These are phyloP conservation scores for Fragaria vesca DNA, from an alignment of 306 rosid species.

Conservation along the genomic window DNA sequence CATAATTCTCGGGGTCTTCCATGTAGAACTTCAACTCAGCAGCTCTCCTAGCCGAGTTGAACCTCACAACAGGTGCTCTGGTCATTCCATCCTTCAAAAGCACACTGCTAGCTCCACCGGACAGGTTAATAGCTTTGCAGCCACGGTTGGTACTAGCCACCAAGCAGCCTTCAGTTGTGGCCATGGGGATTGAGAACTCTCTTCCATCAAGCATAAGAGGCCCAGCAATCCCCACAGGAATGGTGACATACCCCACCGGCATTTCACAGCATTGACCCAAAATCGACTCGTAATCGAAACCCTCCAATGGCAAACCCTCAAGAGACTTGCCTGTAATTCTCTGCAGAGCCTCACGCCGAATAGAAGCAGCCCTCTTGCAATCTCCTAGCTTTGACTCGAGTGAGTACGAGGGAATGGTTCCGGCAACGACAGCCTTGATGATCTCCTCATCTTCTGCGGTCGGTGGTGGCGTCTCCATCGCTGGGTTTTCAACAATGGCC, in stretches of 20 bases:
- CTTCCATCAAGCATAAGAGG: conserved; percentile 70
- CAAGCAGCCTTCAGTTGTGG: conserved; percentile 85
- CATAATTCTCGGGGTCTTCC: conserved; percentile 65
- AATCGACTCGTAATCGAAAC: conserved; percentile 70
- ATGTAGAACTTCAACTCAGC: conserved; percentile 66
- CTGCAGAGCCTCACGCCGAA: conserved; percentile 68
- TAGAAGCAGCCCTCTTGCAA: conserved; percentile 59
- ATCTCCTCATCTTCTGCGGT: conserved; percentile 56
- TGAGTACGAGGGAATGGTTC: conserved; percentile 60
- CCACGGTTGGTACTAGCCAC: conserved; percentile 91
- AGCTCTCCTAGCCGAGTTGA: conserved; percentile 60
- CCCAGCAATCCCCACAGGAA: conserved; percentile 92
- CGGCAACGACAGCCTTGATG: conserved; percentile 51
- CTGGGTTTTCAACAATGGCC: conserved; percentile 13
- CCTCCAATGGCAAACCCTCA: conserved; percentile 58
- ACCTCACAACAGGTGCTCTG: conserved; percentile 87
- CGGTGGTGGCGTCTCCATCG: neutral
- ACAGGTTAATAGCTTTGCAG: conserved; percentile 71
- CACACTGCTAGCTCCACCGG: conserved; percentile 70
- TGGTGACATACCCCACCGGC: conserved; percentile 80
- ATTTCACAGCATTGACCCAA: conserved; percentile 94
- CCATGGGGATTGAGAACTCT: conserved; percentile 82
- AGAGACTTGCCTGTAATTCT: conserved; percentile 50
- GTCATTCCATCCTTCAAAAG: conserved; percentile 79
- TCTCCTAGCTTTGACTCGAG: conserved; percentile 69